A percentile compares a stretch with the other conserved stretches of the same genome.
Conservation (phyloP, 495 filamentous ascomycete genomes). For the Podospora pseudopauciseta region DNA sequence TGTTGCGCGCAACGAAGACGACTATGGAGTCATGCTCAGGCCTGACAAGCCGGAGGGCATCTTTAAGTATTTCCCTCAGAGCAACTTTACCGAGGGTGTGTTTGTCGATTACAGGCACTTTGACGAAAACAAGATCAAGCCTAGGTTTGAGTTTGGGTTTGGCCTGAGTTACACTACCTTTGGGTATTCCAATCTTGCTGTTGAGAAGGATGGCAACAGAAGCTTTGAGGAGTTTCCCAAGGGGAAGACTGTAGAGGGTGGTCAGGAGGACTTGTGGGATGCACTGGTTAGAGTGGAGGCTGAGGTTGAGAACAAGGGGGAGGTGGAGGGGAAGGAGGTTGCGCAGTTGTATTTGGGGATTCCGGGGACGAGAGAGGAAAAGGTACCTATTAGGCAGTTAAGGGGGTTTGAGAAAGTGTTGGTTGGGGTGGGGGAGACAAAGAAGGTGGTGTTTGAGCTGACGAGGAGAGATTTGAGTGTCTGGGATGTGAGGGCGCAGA, state of each 20-base stretch:
- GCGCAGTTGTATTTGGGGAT: constrained; percentile 64
- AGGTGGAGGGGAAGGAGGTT: constrained; percentile 49
- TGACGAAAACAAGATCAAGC: constrained; percentile 58
- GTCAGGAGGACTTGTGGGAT: constrained; percentile 58
- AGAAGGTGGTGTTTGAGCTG: constrained; percentile 4
- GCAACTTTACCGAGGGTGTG: constrained; percentile 62
- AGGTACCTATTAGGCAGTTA: constrained; percentile 52
- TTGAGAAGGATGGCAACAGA: constrained; percentile 25
- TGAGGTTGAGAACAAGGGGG: constrained; percentile 56
- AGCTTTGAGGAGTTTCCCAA: constrained; percentile 34
- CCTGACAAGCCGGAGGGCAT: constrained; percentile 35
- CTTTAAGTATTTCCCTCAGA: constrained; percentile 50
- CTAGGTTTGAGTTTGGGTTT: constrained; percentile 63
- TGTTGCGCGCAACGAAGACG: constrained; percentile 58
- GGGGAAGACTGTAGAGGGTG: constrained; percentile 51
- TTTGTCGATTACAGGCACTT: constrained; percentile 68
- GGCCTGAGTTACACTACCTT: constrained; percentile 50
- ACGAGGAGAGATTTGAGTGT: constrained; percentile 1
- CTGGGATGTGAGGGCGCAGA: constrained; percentile 2
- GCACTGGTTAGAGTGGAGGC: constrained; percentile 49
- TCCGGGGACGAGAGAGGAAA: constrained; percentile 30
- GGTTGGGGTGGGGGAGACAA: constrained; percentile 35
- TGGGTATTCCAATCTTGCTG: constrained; percentile 30
- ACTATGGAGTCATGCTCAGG: constrained; percentile 50
- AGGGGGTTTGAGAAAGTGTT: constrained; percentile 64